Evolutionary conservation across 2,329 filamentous ascomycete species (phyloP).

Genomic region (Didymella segeticola): DNA sequence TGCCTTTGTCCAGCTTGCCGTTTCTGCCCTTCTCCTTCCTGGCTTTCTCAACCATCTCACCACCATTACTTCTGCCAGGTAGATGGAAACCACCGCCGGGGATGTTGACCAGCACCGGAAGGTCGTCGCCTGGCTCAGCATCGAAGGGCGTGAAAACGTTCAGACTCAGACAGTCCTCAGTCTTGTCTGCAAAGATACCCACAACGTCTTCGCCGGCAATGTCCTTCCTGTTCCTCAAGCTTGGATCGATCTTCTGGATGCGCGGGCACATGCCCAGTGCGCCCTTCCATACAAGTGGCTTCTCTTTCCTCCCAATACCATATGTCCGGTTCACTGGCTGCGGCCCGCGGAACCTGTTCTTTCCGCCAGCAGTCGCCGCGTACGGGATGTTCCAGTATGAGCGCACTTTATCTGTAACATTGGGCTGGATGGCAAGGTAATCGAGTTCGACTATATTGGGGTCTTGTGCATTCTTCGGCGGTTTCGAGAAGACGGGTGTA

Average conservation of each 20-base stretch:
- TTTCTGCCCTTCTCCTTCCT: conserved; percentile 33
- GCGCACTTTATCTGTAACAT: conserved; percentile 36
- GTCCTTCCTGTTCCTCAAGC: conserved; percentile 34
- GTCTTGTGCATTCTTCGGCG: conserved; percentile 33
- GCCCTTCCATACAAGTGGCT: conserved; percentile 39
- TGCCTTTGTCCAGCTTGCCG: conserved; percentile 41
- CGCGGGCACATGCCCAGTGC: conserved; percentile 43
- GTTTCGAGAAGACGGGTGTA: conserved; percentile 29
- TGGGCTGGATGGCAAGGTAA: conserved; percentile 39
- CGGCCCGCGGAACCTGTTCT: conserved; percentile 41
- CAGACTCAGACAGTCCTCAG: conserved; percentile 54
- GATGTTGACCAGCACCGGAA: conserved; percentile 54
- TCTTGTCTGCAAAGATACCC: conserved; percentile 34
- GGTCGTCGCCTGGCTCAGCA: conserved; percentile 41
- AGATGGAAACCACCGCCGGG: conserved; percentile 55
- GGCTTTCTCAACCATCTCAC: conserved; percentile 41
- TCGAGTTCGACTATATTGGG: conserved; percentile 41
- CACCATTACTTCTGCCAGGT: conserved; percentile 40
- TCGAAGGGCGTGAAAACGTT: conserved; percentile 44
- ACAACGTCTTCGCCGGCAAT: conserved; percentile 35
- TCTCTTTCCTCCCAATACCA: conserved; percentile 28
- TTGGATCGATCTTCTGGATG: conserved; percentile 43
- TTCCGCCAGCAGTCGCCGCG: conserved; percentile 37
- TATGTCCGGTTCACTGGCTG: conserved; percentile 39
- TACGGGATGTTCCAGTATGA: conserved; percentile 46